A percentile compares a stretch with the other conserved stretches of the same genome.
Conservation (phyloP, 352 stramenopile species). For the Phytophthora capsici region DNA sequence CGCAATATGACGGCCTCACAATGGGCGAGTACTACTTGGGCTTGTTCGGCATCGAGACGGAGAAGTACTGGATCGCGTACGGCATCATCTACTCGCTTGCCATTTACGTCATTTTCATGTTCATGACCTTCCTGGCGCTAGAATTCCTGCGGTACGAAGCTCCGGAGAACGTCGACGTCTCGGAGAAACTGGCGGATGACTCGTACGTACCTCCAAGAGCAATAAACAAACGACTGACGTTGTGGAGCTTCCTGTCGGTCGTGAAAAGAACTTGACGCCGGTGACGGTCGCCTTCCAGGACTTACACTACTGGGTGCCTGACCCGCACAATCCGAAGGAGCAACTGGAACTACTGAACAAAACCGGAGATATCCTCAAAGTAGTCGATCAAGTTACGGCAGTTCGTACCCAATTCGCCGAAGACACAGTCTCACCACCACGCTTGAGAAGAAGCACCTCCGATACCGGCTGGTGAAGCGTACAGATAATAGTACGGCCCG, state of each 20-base stretch:
- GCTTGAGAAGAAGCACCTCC: no score
- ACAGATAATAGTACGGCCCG: no score
- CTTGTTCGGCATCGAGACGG: conserved; percentile 15
- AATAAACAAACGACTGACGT: no score
- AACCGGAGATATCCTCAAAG: no score
- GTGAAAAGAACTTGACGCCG: conserved; percentile 23
- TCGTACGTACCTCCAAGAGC: conserved; percentile 5
- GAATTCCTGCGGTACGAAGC: conserved; percentile 25
- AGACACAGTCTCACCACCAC: no score
- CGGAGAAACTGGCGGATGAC: neutral
- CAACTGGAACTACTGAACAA: conserved; percentile 13
- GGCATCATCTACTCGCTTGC: conserved; percentile 16
- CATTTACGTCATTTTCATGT: conserved; percentile 33
- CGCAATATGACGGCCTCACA: conserved; percentile 26
- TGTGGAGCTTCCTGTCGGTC: no score
- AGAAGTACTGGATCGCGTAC: conserved; percentile 22
- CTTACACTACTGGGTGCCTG: conserved; percentile 23
- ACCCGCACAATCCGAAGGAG: neutral
- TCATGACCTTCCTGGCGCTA: conserved; percentile 16
- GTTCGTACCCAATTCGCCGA: no score
- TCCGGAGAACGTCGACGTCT: conserved; percentile 21
- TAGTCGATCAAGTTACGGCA: no score
- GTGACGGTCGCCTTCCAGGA: conserved; percentile 32
- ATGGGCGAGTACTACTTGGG: conserved; percentile 45
- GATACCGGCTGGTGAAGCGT: no score